These are phyloP conservation scores for Claviceps sorghi DNA, from an alignment of 2,329 filamentous ascomycete genomes.

Conservation along the genomic window DNA sequence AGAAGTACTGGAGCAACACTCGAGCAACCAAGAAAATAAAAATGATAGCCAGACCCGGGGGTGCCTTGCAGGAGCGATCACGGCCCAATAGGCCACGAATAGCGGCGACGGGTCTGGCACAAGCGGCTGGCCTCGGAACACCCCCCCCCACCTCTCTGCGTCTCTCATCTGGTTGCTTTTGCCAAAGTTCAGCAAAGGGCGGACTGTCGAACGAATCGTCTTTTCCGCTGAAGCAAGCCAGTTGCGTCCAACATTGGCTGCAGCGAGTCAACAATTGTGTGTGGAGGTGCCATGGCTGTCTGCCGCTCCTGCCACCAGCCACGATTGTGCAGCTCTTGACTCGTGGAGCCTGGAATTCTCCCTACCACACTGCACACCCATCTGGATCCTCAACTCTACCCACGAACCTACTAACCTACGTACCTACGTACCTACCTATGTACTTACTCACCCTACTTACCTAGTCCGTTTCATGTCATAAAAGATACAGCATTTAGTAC, in stretches of 20 bases:
- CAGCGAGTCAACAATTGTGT: not conserved
- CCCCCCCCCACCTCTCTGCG: not conserved
- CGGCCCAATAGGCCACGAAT: not conserved
- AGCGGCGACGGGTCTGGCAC: not conserved
- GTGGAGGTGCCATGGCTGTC: not conserved
- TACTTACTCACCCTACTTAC: too few species aligned
- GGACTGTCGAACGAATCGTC: not conserved
- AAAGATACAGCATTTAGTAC: not conserved
- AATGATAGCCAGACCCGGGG: not conserved
- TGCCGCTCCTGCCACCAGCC: not conserved
- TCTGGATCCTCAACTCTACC: slow-evolving; percentile 1
- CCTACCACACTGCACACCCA: slow-evolving; percentile 1
- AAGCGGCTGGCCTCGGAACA: not conserved
- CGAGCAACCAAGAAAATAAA: not conserved
- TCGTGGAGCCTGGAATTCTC: slow-evolving; percentile 1
- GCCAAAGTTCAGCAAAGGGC: not conserved
- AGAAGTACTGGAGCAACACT: not conserved
- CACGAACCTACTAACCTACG: too few species aligned
- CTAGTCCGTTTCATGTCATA: not conserved
- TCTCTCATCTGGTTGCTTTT: not conserved
- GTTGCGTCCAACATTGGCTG: not conserved
- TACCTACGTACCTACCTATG: too few species aligned
- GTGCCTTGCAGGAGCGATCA: not conserved
- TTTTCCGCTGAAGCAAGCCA: too few species aligned
- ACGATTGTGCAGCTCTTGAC: slow-evolving; percentile 3